Evolutionary conservation across 352 stramenopile species (phyloP).

Genomic region (Phytophthora syringae): DNA sequence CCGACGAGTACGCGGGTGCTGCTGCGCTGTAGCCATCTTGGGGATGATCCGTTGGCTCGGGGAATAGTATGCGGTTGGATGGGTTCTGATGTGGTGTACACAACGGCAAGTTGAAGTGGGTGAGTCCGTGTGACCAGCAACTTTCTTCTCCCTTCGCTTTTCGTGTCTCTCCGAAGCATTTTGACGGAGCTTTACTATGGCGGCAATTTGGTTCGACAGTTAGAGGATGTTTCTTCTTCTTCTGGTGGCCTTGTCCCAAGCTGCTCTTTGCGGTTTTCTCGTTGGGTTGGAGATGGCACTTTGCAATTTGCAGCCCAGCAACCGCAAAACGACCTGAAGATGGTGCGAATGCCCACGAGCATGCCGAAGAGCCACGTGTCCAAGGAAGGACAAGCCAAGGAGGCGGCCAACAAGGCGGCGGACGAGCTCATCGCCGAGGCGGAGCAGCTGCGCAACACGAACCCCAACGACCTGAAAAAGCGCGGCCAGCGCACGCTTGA

Average conservation of each 20-base stretch:
- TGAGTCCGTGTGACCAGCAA: too few relatives aligned
- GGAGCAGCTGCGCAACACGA: conserved; percentile 41
- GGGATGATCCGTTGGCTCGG: neutral
- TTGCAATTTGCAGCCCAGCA: conserved; percentile 12
- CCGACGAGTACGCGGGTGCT: conserved; percentile 34
- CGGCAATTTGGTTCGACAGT: conserved; percentile 10
- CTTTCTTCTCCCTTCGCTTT: conserved; percentile 34
- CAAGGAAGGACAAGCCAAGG: conserved; percentile 34
- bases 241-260: conserved; percentile 17
- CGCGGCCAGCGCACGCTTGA: conserved; percentile 40
- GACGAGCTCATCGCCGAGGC: conserved; percentile 38
- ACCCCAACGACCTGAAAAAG: conserved; percentile 17
- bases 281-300: too few relatives aligned
- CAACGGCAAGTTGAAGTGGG: conserved; percentile 14
- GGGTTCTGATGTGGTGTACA: neutral
- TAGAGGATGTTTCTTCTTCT: too few relatives aligned
- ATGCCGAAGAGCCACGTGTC: conserved; percentile 30
- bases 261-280: too few relatives aligned
- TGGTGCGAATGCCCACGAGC: conserved; percentile 32
- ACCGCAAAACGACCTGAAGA: conserved; percentile 1
- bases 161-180: conserved; percentile 18
- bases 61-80: neutral
- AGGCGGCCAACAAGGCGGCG: conserved; percentile 22
- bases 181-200: conserved; percentile 1
- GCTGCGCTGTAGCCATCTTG: conserved; percentile 12